phyloP scores from a whole-genome alignment of 2,329 filamentous ascomycete genomes.

The Nothophoma quercina region DNA sequence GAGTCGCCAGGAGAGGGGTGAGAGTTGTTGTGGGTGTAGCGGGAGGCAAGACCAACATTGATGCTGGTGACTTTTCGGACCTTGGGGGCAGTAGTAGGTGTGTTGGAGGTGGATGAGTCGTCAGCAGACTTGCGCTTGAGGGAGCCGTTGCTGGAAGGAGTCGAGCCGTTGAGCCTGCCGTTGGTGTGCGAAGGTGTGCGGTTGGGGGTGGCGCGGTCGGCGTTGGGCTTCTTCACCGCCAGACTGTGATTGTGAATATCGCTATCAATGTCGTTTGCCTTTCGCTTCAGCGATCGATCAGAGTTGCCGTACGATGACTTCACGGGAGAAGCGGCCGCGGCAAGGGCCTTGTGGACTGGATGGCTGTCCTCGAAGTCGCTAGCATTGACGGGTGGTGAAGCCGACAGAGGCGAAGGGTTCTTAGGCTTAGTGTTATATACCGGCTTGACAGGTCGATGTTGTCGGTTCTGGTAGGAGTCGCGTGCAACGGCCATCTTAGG shows the following conservation, averaged over 20 bases:
- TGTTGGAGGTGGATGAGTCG: slow-evolving; percentile 44
- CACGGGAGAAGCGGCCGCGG: slow-evolving; percentile 43
- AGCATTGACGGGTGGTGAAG: slow-evolving; percentile 67
- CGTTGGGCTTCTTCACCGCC: slow-evolving; percentile 43
- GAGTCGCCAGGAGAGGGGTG: slow-evolving; percentile 45
- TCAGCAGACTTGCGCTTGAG: slow-evolving; percentile 57
- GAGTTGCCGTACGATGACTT: slow-evolving; percentile 44
- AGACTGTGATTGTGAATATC: slow-evolving; percentile 48
- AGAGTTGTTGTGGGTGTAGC: slow-evolving; percentile 43
- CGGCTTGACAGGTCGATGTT: slow-evolving; percentile 41
- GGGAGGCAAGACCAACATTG: slow-evolving; percentile 45
- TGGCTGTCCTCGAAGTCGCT: slow-evolving; percentile 62
- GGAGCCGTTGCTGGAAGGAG: slow-evolving; percentile 39
- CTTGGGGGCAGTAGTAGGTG: slow-evolving; percentile 36
- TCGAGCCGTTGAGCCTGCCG: slow-evolving; percentile 38
- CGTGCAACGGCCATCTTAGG: slow-evolving; percentile 37
- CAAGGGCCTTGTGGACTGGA: slow-evolving; percentile 49
- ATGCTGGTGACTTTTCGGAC: slow-evolving; percentile 46
- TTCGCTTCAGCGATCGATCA: slow-evolving; percentile 49
- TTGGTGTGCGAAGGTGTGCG: slow-evolving; percentile 42
- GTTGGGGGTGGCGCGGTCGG: slow-evolving; percentile 37
- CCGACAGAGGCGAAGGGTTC: slow-evolving; percentile 68
- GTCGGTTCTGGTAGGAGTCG: slow-evolving; percentile 32
- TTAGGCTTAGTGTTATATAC: slow-evolving; percentile 61
- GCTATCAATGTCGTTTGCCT: slow-evolving; percentile 51